Evolutionary conservation across 2,329 filamentous ascomycete genomes (phyloP).

Genomic region (Dothistroma septosporum): DNA sequence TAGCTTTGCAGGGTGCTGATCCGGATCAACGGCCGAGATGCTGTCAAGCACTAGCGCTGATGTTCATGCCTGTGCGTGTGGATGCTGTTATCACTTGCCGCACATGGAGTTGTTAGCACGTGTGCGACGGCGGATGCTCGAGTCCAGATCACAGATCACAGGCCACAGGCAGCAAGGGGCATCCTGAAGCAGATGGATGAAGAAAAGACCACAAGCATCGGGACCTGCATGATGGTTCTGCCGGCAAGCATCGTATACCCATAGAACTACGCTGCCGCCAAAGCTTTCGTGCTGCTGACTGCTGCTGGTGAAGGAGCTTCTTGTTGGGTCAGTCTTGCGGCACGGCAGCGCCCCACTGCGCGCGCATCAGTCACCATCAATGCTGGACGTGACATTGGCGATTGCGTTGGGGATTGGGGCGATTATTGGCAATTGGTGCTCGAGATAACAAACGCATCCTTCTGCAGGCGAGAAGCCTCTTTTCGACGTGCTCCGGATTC

Average conservation of each 20-base stretch:
- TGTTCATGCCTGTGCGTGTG: neutral
- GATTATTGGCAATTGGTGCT: neutral
- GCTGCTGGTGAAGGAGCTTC: neutral
- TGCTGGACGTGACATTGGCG: neutral
- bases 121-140: neutral
- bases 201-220: neutral
- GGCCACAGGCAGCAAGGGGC: neutral
- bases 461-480: neutral
- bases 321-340: neutral
- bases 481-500: neutral
- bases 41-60: neutral
- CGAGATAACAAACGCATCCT: neutral
- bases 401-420: neutral
- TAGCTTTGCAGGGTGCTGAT: constrained; percentile 1
- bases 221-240: neutral
- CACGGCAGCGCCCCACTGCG: neutral
- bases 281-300: neutral
- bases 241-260: neutral
- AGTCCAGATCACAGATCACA: neutral
- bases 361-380: neutral
- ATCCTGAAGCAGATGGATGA: neutral
- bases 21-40: constrained; percentile 1
- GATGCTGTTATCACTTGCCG: neutral
- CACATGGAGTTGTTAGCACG: neutral
- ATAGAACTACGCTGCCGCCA: neutral